These are phyloP conservation scores for Eimeria nieschulzi DNA, from an alignment of 169 alveolate genomes.

Conservation along the genomic window DNA sequence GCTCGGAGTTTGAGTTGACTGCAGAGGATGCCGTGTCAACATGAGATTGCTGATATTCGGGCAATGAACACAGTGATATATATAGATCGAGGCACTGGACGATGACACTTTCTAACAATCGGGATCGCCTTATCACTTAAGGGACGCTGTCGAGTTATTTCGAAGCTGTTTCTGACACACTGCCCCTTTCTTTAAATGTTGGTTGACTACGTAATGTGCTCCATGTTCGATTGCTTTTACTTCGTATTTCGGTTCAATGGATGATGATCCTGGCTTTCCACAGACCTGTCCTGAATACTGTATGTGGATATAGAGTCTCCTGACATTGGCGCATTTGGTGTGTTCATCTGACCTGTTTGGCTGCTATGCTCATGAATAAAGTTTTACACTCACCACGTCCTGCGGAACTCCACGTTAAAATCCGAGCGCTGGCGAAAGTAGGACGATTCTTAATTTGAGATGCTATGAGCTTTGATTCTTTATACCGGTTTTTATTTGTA, in stretches of 20 bases:
- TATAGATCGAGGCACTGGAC: neutral
- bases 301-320: constrained; percentile 26
- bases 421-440: neutral
- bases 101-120: constrained; percentile 32
- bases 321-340: neutral
- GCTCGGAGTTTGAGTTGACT: too few relatives aligned
- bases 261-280: constrained; percentile 34
- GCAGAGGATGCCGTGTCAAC: too few relatives aligned
- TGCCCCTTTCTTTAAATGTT: too few relatives aligned
- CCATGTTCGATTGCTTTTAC: too few relatives aligned
- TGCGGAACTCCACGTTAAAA: neutral
- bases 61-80: too few relatives aligned
- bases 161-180: neutral
- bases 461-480: neutral
- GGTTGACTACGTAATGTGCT: too few relatives aligned
- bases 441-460: neutral
- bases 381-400: constrained; percentile 18
- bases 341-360: neutral
- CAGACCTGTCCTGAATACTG: constrained; percentile 52
- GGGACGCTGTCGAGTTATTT: constrained; percentile 35
- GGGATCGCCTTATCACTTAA: constrained; percentile 48
- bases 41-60: too few relatives aligned
- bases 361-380: neutral
- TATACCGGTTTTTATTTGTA: too few relatives aligned
- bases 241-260: neutral